Evolutionary conservation across 2,329 filamentous ascomycete genomes (phyloP).

Genomic region (Massarina eburnea): DNA sequence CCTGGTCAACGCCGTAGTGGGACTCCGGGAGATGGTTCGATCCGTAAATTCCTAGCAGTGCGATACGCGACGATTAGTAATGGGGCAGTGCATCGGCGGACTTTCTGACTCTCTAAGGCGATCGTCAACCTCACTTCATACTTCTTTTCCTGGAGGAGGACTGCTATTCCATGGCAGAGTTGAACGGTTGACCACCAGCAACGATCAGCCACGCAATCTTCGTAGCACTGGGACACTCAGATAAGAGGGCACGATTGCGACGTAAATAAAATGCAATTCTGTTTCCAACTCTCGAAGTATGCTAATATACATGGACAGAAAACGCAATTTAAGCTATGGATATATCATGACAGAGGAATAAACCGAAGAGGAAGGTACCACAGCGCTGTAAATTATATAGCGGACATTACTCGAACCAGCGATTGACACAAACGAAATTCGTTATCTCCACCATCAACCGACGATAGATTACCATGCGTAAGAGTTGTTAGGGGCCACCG

Average conservation of each 20-base stretch:
- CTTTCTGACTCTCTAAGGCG: not conserved
- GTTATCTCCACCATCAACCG: slow-evolving; percentile 5
- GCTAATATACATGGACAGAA: slow-evolving; percentile 18
- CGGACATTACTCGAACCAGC: slow-evolving; percentile 13
- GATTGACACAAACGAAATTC: slow-evolving; percentile 8
- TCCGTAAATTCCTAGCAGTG: no score
- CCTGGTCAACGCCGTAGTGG: not conserved
- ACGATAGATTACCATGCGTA: not conserved
- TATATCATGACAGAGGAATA: not conserved
- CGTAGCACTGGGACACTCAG: not conserved
- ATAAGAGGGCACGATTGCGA: not conserved
- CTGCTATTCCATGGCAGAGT: not conserved
- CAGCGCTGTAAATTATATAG: slow-evolving; percentile 11
- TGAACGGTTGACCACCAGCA: not conserved
- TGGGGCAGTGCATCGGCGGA: slow-evolving; percentile 23
- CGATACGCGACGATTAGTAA: slow-evolving; percentile 26
- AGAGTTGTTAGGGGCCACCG: slow-evolving; percentile 12
- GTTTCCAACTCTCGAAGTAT: not conserved
- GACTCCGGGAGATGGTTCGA: not conserved
- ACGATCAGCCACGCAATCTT: not conserved
- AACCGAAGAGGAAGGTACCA: slow-evolving; percentile 3
- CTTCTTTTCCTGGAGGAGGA: slow-evolving; percentile 3
- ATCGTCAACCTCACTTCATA: slow-evolving; percentile 8
- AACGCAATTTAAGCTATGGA: slow-evolving; percentile 10
- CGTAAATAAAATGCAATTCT: not conserved